These are phyloP conservation scores for Venustampulla echinocandica DNA, from an alignment of 495 filamentous ascomycete genomes.

Conservation along the genomic window DNA sequence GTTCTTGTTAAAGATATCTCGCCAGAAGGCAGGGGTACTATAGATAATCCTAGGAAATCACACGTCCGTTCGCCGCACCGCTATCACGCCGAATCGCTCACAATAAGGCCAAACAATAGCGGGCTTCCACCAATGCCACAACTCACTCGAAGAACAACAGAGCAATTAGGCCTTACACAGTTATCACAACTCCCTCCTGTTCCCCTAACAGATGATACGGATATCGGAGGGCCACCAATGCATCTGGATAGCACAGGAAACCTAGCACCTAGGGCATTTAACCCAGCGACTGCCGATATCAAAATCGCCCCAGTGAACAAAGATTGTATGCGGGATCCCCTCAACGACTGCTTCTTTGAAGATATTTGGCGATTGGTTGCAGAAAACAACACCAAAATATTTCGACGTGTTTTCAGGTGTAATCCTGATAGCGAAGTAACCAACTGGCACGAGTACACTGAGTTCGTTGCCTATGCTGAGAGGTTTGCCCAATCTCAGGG, in stretches of 20 bases:
- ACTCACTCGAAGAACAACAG: constrained; percentile 41
- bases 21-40: constrained; percentile 51
- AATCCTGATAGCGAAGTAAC: constrained; percentile 93
- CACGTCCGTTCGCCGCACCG: constrained; percentile 21
- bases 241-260: constrained; percentile 12
- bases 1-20: constrained; percentile 52
- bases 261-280: constrained; percentile 30
- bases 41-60: constrained; percentile 38
- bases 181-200: constrained; percentile 59
- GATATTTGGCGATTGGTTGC: constrained; percentile 85
- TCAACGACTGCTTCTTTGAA: constrained; percentile 73
- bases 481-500: constrained; percentile 65
- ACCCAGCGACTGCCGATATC: constrained; percentile 58
- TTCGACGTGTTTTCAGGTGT: constrained; percentile 87
- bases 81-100: constrained; percentile 8
- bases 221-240: constrained; percentile 60
- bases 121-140: constrained; percentile 44
- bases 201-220: constrained; percentile 63
- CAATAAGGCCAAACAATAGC: constrained; percentile 31
- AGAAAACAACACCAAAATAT: constrained; percentile 90
- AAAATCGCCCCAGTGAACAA: constrained; percentile 45
- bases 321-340: constrained; percentile 64
- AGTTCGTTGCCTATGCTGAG: constrained; percentile 70
- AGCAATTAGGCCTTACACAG: constrained; percentile 46
- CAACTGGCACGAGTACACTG: constrained; percentile 90